These are phyloP conservation scores for Clitocybe nebularis DNA, from an alignment of 1,284 basidiomycete genomes.

Conservation along the genomic window DNA sequence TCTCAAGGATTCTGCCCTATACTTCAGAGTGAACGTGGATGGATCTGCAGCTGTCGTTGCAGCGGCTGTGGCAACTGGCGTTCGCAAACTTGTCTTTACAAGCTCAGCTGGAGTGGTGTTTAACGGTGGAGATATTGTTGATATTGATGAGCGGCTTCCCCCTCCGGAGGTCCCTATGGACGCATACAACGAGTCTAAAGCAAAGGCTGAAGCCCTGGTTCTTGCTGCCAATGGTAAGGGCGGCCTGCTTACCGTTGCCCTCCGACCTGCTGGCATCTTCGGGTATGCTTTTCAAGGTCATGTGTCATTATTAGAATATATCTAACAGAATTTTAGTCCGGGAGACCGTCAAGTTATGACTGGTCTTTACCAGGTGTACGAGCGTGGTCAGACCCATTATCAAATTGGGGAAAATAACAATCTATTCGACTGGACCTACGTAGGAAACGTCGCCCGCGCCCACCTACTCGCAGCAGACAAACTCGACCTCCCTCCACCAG, in stretches of 20 bases:
- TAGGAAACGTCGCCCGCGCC: slow-evolving; percentile 93
- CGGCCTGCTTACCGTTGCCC: slow-evolving; percentile 83
- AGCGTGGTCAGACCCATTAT: slow-evolving; percentile 83
- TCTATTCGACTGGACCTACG: slow-evolving; percentile 97
- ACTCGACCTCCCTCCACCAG: slow-evolving; percentile 48
- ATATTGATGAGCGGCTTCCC: slow-evolving; percentile 87
- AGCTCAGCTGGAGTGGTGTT: slow-evolving; percentile 94
- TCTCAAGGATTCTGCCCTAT: slow-evolving; percentile 69
- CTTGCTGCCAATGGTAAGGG: slow-evolving; percentile 82
- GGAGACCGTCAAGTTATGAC: slow-evolving; percentile 89
- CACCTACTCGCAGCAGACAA: slow-evolving; percentile 93
- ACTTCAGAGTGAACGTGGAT: slow-evolving; percentile 92
- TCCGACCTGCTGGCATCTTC: slow-evolving; percentile 96
- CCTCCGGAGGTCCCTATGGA: slow-evolving; percentile 79
- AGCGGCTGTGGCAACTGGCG: slow-evolving; percentile 67
- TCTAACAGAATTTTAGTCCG: slow-evolving; percentile 47
- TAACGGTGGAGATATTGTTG: slow-evolving; percentile 77
- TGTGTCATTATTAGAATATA: slow-evolving; percentile 5
- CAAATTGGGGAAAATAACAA: slow-evolving; percentile 95
- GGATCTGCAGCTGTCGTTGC: slow-evolving; percentile 87
- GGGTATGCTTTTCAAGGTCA: slow-evolving; percentile 52
- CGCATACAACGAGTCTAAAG: slow-evolving; percentile 97
- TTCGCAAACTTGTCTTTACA: slow-evolving; percentile 92
- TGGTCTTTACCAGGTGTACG: slow-evolving; percentile 80
- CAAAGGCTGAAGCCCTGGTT: slow-evolving; percentile 82